A percentile compares a stretch with the other conserved stretches of the same genome.
These are phyloP conservation scores for Fusarium burgessii DNA, from an alignment of 2,329 filamentous ascomycete species.

Conservation along the genomic window DNA sequence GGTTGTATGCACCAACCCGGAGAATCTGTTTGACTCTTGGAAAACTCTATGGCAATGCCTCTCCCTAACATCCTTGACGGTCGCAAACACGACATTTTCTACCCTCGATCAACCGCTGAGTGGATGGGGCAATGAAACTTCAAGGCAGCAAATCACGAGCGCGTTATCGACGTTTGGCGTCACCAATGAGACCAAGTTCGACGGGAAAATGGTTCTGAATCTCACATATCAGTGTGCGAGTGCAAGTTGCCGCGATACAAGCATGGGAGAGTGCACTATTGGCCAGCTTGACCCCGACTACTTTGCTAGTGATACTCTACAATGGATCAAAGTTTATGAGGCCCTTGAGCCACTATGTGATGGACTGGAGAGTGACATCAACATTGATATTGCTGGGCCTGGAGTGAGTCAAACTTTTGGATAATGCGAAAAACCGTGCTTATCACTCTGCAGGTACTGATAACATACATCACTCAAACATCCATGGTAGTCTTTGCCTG, in stretches of 20 bases:
- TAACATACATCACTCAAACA: constrained; percentile 23
- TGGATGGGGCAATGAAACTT: background rate
- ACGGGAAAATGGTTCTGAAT: background rate
- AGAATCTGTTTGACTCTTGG: constrained; percentile 8
- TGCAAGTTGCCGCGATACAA: constrained; percentile 9
- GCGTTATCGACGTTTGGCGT: background rate
- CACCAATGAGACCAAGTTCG: background rate
- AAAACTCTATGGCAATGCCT: constrained; percentile 18
- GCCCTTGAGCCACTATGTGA: background rate
- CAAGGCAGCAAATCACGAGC: background rate
- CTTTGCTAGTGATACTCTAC: background rate
- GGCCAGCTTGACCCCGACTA: background rate
- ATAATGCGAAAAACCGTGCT: accelerated
- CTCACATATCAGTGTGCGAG: constrained; percentile 11
- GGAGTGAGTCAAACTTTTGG: background rate
- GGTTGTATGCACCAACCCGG: background rate
- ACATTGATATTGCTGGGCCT: constrained; percentile 24
- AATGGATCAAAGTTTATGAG: constrained; percentile 4
- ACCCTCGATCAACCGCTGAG: background rate
- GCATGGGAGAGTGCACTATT: constrained; percentile 11
- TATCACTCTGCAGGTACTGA: background rate
- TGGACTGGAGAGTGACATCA: constrained; percentile 8
- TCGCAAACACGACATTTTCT: background rate
- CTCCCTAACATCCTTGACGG: background rate
- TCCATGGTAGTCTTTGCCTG: constrained; percentile 16